These are phyloP conservation scores for Talaromyces proteolyticus DNA, from an alignment of 495 filamentous ascomycete species.

Conservation along the genomic window DNA sequence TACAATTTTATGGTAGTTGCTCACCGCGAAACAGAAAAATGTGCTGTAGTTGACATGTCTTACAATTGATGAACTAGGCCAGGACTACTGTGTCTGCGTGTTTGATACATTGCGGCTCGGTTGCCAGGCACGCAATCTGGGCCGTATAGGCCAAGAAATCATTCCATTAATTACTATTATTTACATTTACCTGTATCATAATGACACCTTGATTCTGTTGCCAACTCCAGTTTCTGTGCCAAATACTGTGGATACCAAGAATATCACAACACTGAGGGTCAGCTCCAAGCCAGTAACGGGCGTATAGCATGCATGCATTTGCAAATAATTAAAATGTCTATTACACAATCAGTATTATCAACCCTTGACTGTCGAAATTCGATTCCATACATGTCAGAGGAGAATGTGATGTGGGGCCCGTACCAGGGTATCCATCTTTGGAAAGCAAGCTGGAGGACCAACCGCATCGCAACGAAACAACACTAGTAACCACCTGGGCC, in stretches of 20 bases:
- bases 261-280: no score
- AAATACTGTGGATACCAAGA: not conserved
- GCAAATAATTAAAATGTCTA: not conserved
- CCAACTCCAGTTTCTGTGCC: not conserved
- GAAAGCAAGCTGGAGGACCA: no score
- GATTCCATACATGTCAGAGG: no score
- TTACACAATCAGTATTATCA: not conserved
- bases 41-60: conserved; percentile 1
- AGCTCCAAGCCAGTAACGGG: no score
- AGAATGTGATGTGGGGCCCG: not conserved
- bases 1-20: conserved; percentile 1
- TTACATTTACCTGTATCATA: not conserved
- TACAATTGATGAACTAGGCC: conserved; percentile 2
- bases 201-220: not conserved
- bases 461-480: no score
- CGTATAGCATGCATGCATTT: no score
- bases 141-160: conserved; percentile 1
- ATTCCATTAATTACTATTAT: conserved; percentile 1
- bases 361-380: no score
- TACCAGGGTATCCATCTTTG: not conserved
- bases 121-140: not conserved
- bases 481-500: not conserved
- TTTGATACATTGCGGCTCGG: conserved; percentile 6
- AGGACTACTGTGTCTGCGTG: conserved; percentile 4
- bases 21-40: not conserved